Evolutionary conservation across 768 basidiomycete species (phyloP).

Genomic region (Trametes cingulata): DNA sequence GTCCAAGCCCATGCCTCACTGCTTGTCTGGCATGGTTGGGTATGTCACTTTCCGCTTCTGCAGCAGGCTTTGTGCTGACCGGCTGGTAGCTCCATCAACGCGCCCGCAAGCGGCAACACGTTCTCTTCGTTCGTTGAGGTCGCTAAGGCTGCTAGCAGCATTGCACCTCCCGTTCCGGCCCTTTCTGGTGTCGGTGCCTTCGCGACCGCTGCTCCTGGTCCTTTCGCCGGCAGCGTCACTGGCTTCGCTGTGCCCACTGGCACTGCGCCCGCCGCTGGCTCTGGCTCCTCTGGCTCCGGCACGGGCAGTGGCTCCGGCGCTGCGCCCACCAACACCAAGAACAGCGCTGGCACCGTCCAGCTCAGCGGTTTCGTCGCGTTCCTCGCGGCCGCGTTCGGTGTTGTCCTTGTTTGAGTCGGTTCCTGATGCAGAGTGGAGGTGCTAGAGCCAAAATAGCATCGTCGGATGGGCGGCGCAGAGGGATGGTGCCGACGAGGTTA

Average conservation of each 20-base stretch:
- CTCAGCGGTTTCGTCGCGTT: slow-evolving; percentile 19
- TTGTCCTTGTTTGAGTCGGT: slow-evolving; percentile 17
- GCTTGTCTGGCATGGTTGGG: slow-evolving; percentile 40
- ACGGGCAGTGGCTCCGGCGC: slow-evolving; percentile 8
- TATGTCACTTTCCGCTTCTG: not conserved
- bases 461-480: not conserved
- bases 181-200: slow-evolving; percentile 51
- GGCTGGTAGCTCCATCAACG: slow-evolving; percentile 47
- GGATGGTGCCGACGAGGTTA: not conserved
- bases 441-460: not conserved
- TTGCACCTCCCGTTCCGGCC: slow-evolving; percentile 40
- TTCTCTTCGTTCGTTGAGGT: slow-evolving; percentile 38
- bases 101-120: slow-evolving; percentile 46
- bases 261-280: slow-evolving; percentile 6
- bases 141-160: slow-evolving; percentile 34
- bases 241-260: slow-evolving; percentile 31
- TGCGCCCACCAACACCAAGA: slow-evolving; percentile 5
- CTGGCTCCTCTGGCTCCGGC: slow-evolving; percentile 8
- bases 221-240: slow-evolving; percentile 37
- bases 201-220: slow-evolving; percentile 46
- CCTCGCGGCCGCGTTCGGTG: slow-evolving; percentile 24
- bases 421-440: not conserved
- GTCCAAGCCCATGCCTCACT: slow-evolving; percentile 41
- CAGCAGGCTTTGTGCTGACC: not conserved
- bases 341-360: slow-evolving; percentile 4